A percentile compares a stretch with the other conserved stretches of the same genome.
Conservation (phyloP, 495 filamentous ascomycete species). For the Clavariopsis aquatica region DNA sequence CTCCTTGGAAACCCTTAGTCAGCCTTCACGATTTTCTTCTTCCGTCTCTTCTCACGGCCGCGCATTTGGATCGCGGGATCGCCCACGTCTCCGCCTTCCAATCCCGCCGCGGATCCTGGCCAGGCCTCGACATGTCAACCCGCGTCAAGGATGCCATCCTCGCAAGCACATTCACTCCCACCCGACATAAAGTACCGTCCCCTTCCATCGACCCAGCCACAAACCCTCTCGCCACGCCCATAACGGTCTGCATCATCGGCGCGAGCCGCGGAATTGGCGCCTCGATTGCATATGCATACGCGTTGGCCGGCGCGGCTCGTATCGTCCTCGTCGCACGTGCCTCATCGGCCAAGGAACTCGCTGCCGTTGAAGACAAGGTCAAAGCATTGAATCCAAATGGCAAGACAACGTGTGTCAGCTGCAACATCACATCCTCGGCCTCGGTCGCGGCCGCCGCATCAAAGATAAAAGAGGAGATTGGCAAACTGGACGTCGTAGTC, state of each 20-base stretch:
- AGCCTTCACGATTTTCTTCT: too few relatives aligned
- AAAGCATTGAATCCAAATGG: slow-evolving; percentile 28
- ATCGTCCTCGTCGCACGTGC: slow-evolving; percentile 30
- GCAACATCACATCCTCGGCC: slow-evolving; percentile 31
- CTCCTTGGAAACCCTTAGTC: too few relatives aligned
- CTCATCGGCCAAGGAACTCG: slow-evolving; percentile 25
- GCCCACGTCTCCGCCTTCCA: background rate
- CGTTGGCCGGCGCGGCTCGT: slow-evolving; percentile 33
- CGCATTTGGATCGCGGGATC: too few relatives aligned
- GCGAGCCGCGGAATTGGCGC: slow-evolving; percentile 38
- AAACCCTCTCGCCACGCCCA: slow-evolving; percentile 26
- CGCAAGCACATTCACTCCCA: slow-evolving; percentile 20
- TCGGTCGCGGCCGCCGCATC: slow-evolving; percentile 26
- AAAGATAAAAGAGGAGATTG: slow-evolving; percentile 25
- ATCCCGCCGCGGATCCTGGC: background rate
- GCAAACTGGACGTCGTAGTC: slow-evolving; percentile 33
- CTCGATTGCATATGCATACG: slow-evolving; percentile 36
- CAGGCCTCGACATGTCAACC: background rate
- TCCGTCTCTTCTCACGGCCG: background rate
- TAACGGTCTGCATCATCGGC: slow-evolving; percentile 37
- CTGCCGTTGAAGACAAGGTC: slow-evolving; percentile 22
- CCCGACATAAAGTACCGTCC: slow-evolving; percentile 4
- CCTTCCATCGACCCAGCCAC: slow-evolving; percentile 27
- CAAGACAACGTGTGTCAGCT: slow-evolving; percentile 17
- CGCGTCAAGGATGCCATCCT: slow-evolving; percentile 15